phyloP scores from a whole-genome alignment of 2,329 filamentous ascomycete genomes.

The Tolypocladium album region DNA sequence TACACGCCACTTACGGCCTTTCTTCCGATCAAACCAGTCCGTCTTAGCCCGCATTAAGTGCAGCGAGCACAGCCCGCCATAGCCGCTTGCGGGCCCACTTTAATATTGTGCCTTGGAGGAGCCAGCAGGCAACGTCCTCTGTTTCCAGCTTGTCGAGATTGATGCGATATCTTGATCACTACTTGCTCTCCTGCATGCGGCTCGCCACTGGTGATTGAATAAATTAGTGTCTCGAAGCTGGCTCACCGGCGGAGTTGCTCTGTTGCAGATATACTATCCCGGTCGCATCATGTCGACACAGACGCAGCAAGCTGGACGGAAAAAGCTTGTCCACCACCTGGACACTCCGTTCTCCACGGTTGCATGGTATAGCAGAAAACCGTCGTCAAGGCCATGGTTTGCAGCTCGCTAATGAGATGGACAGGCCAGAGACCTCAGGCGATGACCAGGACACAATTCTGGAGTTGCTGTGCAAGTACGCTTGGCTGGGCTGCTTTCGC shows the following conservation, averaged over 20 bases:
- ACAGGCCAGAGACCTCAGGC: constrained; percentile 48
- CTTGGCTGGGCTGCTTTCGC: constrained; percentile 2
- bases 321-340: constrained; percentile 52
- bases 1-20: background rate
- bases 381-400: background rate
- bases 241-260: no score
- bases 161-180: background rate
- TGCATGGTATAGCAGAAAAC: constrained; percentile 39
- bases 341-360: constrained; percentile 53
- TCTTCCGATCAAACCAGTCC: background rate
- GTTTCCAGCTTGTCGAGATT: background rate
- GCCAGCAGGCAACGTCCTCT: background rate
- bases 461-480: constrained; percentile 56
- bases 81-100: background rate
- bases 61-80: background rate
- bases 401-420: background rate
- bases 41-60: background rate
- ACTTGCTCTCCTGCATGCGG: background rate
- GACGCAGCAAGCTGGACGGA: constrained; percentile 24
- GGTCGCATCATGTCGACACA: constrained; percentile 12
- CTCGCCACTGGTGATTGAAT: background rate
- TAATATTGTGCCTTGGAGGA: background rate
- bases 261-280: background rate
- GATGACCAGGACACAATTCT: constrained; percentile 54
- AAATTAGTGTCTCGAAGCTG: background rate